These are phyloP conservation scores for Candida xyloterini DNA, from an alignment of 805 yeast genomes.

Conservation along the genomic window DNA sequence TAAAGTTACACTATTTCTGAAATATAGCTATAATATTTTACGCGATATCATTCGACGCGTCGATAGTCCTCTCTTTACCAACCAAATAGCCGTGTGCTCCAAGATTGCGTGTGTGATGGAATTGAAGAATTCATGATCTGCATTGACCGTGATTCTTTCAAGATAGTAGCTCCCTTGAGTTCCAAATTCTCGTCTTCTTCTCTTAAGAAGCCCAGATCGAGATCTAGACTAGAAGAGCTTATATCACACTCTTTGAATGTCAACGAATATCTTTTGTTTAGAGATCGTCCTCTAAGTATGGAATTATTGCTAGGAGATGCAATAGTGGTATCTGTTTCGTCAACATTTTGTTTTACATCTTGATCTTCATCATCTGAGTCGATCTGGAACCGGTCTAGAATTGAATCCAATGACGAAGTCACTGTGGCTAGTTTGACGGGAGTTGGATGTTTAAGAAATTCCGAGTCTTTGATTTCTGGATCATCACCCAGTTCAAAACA, in stretches of 20 bases:
- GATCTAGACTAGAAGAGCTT: conserved; percentile 9
- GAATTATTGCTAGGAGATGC: conserved; percentile 39
- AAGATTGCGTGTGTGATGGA: conserved; percentile 1
- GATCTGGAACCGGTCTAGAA: conserved; percentile 23
- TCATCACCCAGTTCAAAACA: conserved; percentile 31
- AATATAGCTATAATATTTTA: conserved; percentile 1
- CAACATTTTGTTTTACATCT: background rate
- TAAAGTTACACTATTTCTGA: conserved; percentile 4
- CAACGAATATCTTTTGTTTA: conserved; percentile 25
- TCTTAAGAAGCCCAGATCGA: conserved; percentile 15
- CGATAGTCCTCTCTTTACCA: conserved; percentile 6
- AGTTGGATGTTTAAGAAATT: conserved; percentile 21
- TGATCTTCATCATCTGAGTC: conserved; percentile 14
- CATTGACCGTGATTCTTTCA: conserved; percentile 11
- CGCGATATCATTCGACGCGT: conserved; percentile 11
- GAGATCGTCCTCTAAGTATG: conserved; percentile 35
- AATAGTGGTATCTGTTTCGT: conserved; percentile 13
- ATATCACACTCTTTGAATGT: conserved; percentile 27
- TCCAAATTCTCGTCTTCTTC: conserved; percentile 11
- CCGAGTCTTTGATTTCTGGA: conserved; percentile 7
- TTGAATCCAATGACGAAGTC: conserved; percentile 28
- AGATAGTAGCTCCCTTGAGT: conserved; percentile 10
- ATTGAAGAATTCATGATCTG: conserved; percentile 2
- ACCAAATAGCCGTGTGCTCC: conserved; percentile 16
- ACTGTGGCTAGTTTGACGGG: conserved; percentile 24